Evolutionary conservation across 148 eudicot species (phyloP), one percentile per base, ranked within the genome.

Genomic region (Agrostemma githago): DNA sequence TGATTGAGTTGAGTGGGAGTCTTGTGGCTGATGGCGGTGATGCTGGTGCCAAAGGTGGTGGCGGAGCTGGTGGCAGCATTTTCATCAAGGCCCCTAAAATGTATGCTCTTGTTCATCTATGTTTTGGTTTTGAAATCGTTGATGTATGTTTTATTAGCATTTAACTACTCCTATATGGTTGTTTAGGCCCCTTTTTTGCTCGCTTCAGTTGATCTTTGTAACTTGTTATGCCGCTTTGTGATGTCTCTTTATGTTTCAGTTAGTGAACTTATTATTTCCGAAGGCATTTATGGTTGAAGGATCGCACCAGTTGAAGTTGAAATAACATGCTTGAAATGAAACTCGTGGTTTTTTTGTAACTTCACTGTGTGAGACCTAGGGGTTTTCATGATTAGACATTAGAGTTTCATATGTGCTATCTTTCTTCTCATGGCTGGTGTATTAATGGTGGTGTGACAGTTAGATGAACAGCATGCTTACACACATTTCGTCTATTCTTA

Each of bases 11-110:
- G 73, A 14, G 71, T 19, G 98, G 98, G 69, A 72, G 75, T 82
- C 79, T 93, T 53, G 74, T 88, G 53, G 97, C 98, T 19, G 90
- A 89, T 82, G 98, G 98, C 19, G 98, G 98, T 20, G 85, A 85
- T 80, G 87, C 89, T 10, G 90, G 92, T 44, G 63, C 81, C 34
- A 91, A 85, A 80, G 98, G 98, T 3, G 98, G 98, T 66, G 98
- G 98, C 78, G 98, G 98, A 14, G 86, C 97, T 19, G 98, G 97
- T 63, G 98, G 98, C 62, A 93, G 98, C 84, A 81, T 93, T 62
- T 84, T 19, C 75, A 84, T 93, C 80, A 72, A 78, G 82, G 75
- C 97, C 3, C 68, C 51, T 34, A 85, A 86, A 84, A 86, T 91
- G 98, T 93, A 91, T 81, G 83, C 14, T 69, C 21, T 79, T 44